Conservation (phyloP, 768 basidiomycete genomes). For the Russula earlei region DNA sequence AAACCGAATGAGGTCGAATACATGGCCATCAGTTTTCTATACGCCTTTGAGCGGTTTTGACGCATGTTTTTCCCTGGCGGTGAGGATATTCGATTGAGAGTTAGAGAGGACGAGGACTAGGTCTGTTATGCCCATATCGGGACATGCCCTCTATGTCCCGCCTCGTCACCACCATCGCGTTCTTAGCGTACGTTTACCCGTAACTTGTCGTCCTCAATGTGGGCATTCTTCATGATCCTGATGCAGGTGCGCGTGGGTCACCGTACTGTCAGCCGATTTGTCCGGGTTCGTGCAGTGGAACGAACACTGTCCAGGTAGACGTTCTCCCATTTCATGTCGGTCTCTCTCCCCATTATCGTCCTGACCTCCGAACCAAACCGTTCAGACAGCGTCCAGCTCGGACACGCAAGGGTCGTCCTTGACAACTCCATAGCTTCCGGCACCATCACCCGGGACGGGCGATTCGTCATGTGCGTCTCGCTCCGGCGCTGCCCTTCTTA, state of each 20-base stretch:
- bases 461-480: constrained; percentile 53
- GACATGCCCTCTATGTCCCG: constrained; percentile 3
- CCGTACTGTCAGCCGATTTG: constrained; percentile 41
- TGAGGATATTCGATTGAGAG: too few species aligned
- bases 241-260: constrained; percentile 1
- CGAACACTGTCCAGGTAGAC: constrained; percentile 51
- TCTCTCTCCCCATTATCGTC: too few species aligned
- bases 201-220: neutral
- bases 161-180: constrained; percentile 3
- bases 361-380: too few species aligned
- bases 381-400: constrained; percentile 33
- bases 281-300: constrained; percentile 62
- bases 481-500: neutral
- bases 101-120: neutral
- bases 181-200: constrained; percentile 5
- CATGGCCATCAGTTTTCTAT: constrained; percentile 87
- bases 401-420: constrained; percentile 48
- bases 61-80: constrained; percentile 47
- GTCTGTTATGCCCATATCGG: constrained; percentile 2
- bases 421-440: constrained; percentile 49
- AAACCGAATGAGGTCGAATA: constrained; percentile 86
- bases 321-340: too few species aligned
- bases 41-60: constrained; percentile 91
- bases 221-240: neutral
- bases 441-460: constrained; percentile 46